Evolutionary conservation across 2,329 filamentous ascomycete genomes (phyloP).

Genomic region (Tolypocladium amazonense): DNA sequence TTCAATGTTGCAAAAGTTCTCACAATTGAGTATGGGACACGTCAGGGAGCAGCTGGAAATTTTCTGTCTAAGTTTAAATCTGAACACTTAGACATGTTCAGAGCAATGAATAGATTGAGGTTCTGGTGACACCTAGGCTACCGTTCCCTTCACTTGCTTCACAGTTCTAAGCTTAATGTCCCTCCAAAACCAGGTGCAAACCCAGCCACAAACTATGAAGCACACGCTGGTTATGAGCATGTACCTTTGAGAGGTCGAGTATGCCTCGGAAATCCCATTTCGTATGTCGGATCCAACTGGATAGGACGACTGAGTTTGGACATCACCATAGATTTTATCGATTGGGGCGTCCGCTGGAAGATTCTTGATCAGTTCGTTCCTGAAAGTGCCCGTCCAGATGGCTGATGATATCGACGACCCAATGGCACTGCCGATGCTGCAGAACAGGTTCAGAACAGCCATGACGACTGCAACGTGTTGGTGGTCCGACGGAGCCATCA

Average conservation of each 20-base stretch:
- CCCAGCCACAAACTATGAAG: slow-evolving; percentile 27
- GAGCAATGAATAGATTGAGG: too few species aligned
- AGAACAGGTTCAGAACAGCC: slow-evolving; percentile 50
- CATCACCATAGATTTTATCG: slow-evolving; percentile 32
- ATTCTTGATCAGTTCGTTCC: slow-evolving; percentile 34
- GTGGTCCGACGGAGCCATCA: slow-evolving; percentile 49
- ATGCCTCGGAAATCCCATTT: slow-evolving; percentile 48
- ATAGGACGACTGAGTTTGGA: slow-evolving; percentile 45
- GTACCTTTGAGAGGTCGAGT: slow-evolving; percentile 40
- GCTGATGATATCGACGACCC: slow-evolving; percentile 50
- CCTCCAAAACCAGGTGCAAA: slow-evolving; percentile 32
- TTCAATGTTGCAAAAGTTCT: too few species aligned
- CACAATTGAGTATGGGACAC: too few species aligned
- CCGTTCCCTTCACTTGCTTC: slow-evolving; percentile 28
- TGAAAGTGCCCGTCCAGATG: slow-evolving; percentile 54
- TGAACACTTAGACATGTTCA: too few species aligned
- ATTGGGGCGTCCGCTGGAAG: slow-evolving; percentile 32
- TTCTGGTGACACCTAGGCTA: slow-evolving; percentile 13
- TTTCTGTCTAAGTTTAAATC: too few species aligned
- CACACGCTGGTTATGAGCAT: slow-evolving; percentile 40
- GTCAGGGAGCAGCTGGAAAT: too few species aligned
- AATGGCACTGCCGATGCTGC: slow-evolving; percentile 48
- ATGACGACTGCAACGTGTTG: slow-evolving; percentile 50
- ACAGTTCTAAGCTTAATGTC: slow-evolving; percentile 38
- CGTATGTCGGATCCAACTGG: slow-evolving; percentile 36